Evolutionary conservation across 805 yeast genomes (phyloP).

Genomic region (Starmerella davenportii): DNA sequence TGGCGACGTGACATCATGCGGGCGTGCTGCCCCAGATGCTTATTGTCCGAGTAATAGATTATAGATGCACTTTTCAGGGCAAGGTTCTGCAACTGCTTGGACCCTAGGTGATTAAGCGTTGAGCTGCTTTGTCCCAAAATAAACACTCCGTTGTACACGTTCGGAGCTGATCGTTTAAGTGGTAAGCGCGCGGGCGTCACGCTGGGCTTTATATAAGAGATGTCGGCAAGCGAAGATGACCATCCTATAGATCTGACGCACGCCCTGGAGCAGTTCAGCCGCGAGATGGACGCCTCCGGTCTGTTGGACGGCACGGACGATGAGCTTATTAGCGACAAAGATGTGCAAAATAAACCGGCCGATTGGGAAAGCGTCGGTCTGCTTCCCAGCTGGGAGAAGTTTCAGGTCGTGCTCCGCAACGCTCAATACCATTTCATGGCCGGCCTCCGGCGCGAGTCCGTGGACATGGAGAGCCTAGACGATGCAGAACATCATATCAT

Average conservation of each 20-base stretch:
- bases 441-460: conserved; percentile 3
- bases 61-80: too few species aligned
- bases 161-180: too few species aligned
- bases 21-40: too few species aligned
- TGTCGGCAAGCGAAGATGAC: neutral
- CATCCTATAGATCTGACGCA: neutral
- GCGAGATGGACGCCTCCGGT: neutral
- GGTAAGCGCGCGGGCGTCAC: too few species aligned
- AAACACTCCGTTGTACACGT: too few species aligned
- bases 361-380: conserved; percentile 14
- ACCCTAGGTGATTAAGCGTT: too few species aligned
- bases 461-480: neutral
- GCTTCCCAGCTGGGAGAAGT: conserved; percentile 12
- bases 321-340: neutral
- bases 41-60: too few species aligned
- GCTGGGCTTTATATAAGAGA: too few species aligned
- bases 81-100: too few species aligned
- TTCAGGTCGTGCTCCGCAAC: conserved; percentile 10
- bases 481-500: too few species aligned
- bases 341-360: neutral
- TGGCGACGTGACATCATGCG: too few species aligned
- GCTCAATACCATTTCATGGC: conserved; percentile 11
- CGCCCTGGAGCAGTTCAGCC: conserved; percentile 1
- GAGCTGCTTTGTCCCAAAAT: too few species aligned
- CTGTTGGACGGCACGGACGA: conserved; percentile 1